Evolutionary conservation across 2,329 filamentous ascomycete genomes (phyloP).

Genomic region (Verticillium tricorpus): DNA sequence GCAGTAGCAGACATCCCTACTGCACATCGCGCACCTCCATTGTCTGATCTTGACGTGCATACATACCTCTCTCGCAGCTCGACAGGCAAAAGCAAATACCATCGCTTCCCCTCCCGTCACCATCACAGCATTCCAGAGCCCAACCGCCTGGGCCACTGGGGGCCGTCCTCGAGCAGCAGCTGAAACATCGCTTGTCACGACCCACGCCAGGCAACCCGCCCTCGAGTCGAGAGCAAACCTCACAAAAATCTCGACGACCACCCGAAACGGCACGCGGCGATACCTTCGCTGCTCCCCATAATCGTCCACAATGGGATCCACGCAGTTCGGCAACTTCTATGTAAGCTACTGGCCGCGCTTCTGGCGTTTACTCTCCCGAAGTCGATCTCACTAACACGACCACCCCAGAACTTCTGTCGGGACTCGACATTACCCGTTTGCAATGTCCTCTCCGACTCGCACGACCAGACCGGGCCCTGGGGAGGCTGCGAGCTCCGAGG

Average conservation of each 20-base stretch:
- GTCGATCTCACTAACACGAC: conserved; percentile 16
- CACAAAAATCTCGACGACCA: background rate
- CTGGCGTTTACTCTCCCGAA: no score
- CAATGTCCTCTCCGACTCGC: conserved; percentile 66
- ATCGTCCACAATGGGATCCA: conserved; percentile 50
- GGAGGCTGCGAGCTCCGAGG: conserved; percentile 72
- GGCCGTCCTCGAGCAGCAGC: background rate
- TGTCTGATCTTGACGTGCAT: background rate
- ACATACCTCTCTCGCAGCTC: background rate
- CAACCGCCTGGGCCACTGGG: background rate
- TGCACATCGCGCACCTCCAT: background rate
- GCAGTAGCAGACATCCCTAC: background rate
- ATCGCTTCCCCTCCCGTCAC: background rate
- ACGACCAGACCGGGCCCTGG: conserved; percentile 57
- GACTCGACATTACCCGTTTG: conserved; percentile 80
- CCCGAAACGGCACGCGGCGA: background rate
- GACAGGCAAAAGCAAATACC: background rate
- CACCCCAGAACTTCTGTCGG: conserved; percentile 68
- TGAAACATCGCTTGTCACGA: background rate
- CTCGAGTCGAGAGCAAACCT: background rate
- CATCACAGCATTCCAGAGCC: background rate
- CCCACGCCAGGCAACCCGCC: background rate
- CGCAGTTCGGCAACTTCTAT: conserved; percentile 57
- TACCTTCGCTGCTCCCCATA: background rate
- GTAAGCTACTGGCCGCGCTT: conserved; percentile 29